Evolutionary conservation across 169 alveolate genomes (phyloP).

Genomic region (Plasmodium gonderi): DNA sequence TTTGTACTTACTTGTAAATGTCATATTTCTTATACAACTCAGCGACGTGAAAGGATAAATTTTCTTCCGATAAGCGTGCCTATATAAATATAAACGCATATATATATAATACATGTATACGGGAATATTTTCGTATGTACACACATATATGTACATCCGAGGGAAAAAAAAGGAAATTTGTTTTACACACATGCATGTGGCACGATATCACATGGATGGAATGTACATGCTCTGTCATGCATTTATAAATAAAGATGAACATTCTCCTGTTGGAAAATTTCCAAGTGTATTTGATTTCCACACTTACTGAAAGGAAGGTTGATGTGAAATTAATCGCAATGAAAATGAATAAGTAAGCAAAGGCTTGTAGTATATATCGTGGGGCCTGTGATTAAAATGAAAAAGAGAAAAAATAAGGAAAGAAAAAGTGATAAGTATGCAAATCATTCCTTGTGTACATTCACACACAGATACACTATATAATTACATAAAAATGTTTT

Average conservation of each 20-base stretch:
- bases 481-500: too few species aligned
- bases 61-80: conserved; percentile 71
- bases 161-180: not conserved
- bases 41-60: conserved; percentile 68
- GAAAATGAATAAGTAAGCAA: conserved; percentile 60
- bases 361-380: conserved; percentile 64
- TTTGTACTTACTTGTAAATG: conserved; percentile 48
- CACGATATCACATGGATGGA: too few species aligned
- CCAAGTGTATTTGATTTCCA: not conserved
- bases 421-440: not conserved
- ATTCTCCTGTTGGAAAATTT: not conserved
- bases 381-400: conserved; percentile 26
- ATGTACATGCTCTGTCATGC: too few species aligned
- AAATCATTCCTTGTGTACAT: not conserved
- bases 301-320: conserved; percentile 63
- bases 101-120: not conserved
- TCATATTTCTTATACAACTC: conserved; percentile 65
- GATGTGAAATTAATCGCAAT: conserved; percentile 68
- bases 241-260: not conserved
- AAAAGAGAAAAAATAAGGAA: not conserved
- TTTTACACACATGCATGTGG: too few species aligned
- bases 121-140: too few species aligned
- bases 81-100: not conserved
- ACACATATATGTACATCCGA: not conserved
- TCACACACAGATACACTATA: not conserved